A percentile compares a stretch with the other conserved stretches of the same genome.
phyloP scores from a whole-genome alignment of 495 filamentous ascomycete genomes.

The Penicillium dipodomyicola region DNA sequence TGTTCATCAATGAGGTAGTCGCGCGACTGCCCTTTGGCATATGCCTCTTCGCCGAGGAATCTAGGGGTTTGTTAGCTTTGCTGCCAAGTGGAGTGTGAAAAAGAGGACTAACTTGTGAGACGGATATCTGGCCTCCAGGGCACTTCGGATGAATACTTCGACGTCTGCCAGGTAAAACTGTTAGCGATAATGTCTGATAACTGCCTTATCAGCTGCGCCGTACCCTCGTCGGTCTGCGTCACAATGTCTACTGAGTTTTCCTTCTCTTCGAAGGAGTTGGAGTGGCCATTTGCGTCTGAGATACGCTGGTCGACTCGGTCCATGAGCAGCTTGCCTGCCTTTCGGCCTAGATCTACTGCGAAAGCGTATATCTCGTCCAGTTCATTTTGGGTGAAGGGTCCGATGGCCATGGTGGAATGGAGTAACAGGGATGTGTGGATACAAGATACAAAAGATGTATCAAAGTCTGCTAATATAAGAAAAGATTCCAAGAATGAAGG shows the following conservation, averaged over 20 bases:
- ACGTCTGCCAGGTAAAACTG: constrained; percentile 49
- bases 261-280: constrained; percentile 48
- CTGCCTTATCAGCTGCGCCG: not conserved
- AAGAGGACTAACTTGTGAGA: constrained; percentile 52
- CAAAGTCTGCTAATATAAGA: not conserved
- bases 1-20: constrained; percentile 59
- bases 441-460: not conserved
- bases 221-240: constrained; percentile 68
- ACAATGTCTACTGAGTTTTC: constrained; percentile 70
- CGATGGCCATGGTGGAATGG: constrained; percentile 18
- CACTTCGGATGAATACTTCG: constrained; percentile 59
- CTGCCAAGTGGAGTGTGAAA: too few relatives aligned
- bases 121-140: constrained; percentile 57
- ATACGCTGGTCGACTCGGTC: constrained; percentile 48
- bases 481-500: not conserved
- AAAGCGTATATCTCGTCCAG: constrained; percentile 64
- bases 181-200: constrained; percentile 36
- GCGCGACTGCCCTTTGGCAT: constrained; percentile 56
- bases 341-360: constrained; percentile 60
- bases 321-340: constrained; percentile 59
- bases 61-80: constrained; percentile 28
- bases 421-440: not conserved
- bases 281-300: constrained; percentile 19
- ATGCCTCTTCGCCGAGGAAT: constrained; percentile 71
- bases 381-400: constrained; percentile 35